A percentile compares a stretch with the other conserved stretches of the same genome.
phyloP scores from a whole-genome alignment of 192 early-diverging fungal genomes.

The Tieghemiomyces parasiticus region DNA sequence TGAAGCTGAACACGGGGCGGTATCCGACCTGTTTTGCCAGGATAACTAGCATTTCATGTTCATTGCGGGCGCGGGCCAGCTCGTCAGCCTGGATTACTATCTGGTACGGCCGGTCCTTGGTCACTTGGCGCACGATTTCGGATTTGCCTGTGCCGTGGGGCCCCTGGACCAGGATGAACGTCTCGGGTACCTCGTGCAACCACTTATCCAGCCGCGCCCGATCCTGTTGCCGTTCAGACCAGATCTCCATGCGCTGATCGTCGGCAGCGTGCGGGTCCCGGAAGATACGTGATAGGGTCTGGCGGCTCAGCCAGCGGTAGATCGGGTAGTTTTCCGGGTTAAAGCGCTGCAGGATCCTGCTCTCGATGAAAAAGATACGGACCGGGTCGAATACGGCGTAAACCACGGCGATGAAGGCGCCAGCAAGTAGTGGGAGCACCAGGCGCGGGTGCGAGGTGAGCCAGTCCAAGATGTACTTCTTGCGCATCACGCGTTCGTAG shows the following conservation, averaged over 20 bases:
- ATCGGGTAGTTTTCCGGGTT: slow-evolving; percentile 44
- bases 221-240: slow-evolving; percentile 27
- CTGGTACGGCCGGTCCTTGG: slow-evolving; percentile 49
- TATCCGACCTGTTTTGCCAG: slow-evolving; percentile 81
- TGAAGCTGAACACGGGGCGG: slow-evolving; percentile 79
- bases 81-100: slow-evolving; percentile 67
- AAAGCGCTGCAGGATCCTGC: slow-evolving; percentile 70
- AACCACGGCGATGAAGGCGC: slow-evolving; percentile 51
- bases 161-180: slow-evolving; percentile 68
- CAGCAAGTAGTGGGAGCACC: slow-evolving; percentile 56
- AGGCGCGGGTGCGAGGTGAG: slow-evolving; percentile 60
- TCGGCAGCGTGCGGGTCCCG: not conserved
- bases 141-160: slow-evolving; percentile 74
- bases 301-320: slow-evolving; percentile 38
- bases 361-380: slow-evolving; percentile 75
- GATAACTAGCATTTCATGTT: slow-evolving; percentile 52
- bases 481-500: slow-evolving; percentile 39
- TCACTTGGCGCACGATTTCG: slow-evolving; percentile 54
- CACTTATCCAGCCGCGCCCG: slow-evolving; percentile 21
- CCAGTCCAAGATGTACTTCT: slow-evolving; percentile 46
- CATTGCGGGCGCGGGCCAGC: slow-evolving; percentile 52
- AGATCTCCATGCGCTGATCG: not conserved
- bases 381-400: slow-evolving; percentile 83
- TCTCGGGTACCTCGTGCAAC: slow-evolving; percentile 46
- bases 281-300: slow-evolving; percentile 31